A percentile compares a stretch with the other conserved stretches of the same genome.
Evolutionary conservation across 495 filamentous ascomycete species (phyloP).

Genomic region (Eremomyces bilateralis): DNA sequence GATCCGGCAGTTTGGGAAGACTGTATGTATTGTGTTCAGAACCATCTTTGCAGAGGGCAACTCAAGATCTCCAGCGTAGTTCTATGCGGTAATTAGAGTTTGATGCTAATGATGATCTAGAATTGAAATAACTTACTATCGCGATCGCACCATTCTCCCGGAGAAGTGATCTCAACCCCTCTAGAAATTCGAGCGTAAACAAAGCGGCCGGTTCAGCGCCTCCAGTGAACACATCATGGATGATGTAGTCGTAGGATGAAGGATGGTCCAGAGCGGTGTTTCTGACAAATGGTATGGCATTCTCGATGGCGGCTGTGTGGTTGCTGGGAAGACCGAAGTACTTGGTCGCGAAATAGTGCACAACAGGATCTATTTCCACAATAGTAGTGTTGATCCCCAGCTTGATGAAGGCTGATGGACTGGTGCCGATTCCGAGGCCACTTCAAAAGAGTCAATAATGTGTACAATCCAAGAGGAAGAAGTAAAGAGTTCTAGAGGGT

Average conservation of each 20-base stretch:
- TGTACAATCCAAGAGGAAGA: not conserved
- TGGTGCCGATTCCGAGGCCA: conserved; percentile 80
- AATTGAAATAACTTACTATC: conserved; percentile 33
- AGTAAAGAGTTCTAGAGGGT: not conserved
- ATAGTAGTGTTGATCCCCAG: conserved; percentile 84
- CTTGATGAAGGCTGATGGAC: conserved; percentile 61
- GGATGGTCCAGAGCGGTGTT: conserved; percentile 23
- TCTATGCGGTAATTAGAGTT: conserved; percentile 26
- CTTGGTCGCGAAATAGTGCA: conserved; percentile 56
- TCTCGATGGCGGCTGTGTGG: conserved; percentile 59
- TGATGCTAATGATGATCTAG: conserved; percentile 13
- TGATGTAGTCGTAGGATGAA: conserved; percentile 58
- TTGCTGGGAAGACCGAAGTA: conserved; percentile 66
- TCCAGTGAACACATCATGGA: conserved; percentile 98
- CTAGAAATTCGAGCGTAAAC: conserved; percentile 70
- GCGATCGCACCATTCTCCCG: conserved; percentile 66
- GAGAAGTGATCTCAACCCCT: conserved; percentile 42
- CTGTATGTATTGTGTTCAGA: conserved; percentile 44
- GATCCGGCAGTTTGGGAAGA: conserved; percentile 64
- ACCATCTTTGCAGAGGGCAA: conserved; percentile 38
- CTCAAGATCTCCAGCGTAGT: conserved; percentile 84
- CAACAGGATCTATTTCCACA: conserved; percentile 80
- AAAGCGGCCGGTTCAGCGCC: conserved; percentile 75
- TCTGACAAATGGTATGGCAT: conserved; percentile 56
- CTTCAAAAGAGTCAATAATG: conserved; percentile 19